Evolutionary conservation across 805 yeast species (phyloP), one percentile per base, ranked within the genome.

Genomic region (Wickerhamia fluorescens): DNA sequence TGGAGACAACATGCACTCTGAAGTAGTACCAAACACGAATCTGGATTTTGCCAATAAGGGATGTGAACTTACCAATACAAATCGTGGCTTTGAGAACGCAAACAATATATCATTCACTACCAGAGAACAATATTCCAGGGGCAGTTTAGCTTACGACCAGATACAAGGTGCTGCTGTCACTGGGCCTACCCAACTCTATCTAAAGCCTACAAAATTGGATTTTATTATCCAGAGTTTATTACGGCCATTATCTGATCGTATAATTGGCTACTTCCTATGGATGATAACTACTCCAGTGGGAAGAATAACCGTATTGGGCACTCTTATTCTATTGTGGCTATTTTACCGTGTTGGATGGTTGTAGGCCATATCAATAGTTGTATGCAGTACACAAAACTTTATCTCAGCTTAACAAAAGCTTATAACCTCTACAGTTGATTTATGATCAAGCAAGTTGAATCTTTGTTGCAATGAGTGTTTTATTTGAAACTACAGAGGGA

Each of bases 391-490:
- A n/a, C n/a, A n/a, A n/a, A n/a, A n/a, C n/a, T n/a, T n/a, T n/a
- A n/a, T n/a, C n/a, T n/a, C n/a, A n/a, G n/a, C n/a, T n/a, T n/a
- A n/a, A n/a, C n/a, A n/a, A n/a, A n/a, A n/a, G n/a, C n/a, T n/a
- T n/a, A n/a, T n/a, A n/a, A n/a, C n/a, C n/a, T n/a, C n/a, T n/a
- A n/a, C n/a, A n/a, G n/a, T n/a, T n/a, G n/a, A n/a, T n/a, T n/a
- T n/a, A n/a, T n/a, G n/a, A n/a, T n/a, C n/a, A n/a, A n/a, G n/a
- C n/a, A n/a, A n/a, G n/a, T n/a, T n/a, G n/a, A n/a, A n/a, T n/a
- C n/a, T n/a, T n/a, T n/a, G n/a, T 23, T 24, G 13, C 26, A n/a
- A 65, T 64, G 71, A 63, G 70, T 40, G 62, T 62, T 3, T 36
- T 59, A 3, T 16, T 59, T 9, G 67, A 59, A 36, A 59, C 63